Evolutionary conservation across 2,329 filamentous ascomycete species (phyloP), one percentile per base, ranked within the genome.

Genomic region (Gnomoniopsis smithogilvyi): DNA sequence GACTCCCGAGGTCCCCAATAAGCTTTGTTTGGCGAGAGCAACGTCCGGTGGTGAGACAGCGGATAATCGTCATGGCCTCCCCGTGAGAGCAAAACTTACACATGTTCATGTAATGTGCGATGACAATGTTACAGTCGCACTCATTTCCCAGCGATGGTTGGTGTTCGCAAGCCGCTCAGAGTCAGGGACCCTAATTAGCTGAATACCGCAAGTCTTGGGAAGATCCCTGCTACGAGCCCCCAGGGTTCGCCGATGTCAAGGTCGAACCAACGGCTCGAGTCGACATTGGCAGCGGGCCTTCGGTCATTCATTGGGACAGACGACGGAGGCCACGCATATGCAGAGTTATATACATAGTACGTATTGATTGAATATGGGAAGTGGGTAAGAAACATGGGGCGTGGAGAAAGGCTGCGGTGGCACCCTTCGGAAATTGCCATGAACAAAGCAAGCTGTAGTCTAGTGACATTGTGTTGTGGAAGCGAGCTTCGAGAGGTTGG

Each of bases 371-470:
- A 3, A 46, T 46, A 6, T 19, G 10, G 43, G 43, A 22, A 46
- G 17, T 22, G 43, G 41, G 21, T 22, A 21, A 6, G 34, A 43
- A 19, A 6, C 6, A 17, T 11, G 21, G 19, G 36, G 22, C 33
- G 15, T 19, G 24, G 51, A 43, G 36, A 22, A n/a, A 19, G 19
- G 51, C 49, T 57, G 43, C 55, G 51, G 59, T 61, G 59, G 59
- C 38, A 58, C 59, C 51, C 55, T 47, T 30, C 55, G 59, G 59
- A 61, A 49, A 61, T 61, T 61, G 52, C 54, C 51, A 52, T 41
- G 36, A 36, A 14, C 12, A 41, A 41, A n/a, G 36, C 17, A 4
- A 41, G 12, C 36, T 41, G 4, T 8, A 14, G 36, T 41, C 36
- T 41, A 12, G 17, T 30, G 26, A 8, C 26, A 30, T 30, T 8